These are phyloP conservation scores for Cenchrus fungigraminus DNA, from an alignment of 176 grass and related monocot species.

Conservation along the genomic window DNA sequence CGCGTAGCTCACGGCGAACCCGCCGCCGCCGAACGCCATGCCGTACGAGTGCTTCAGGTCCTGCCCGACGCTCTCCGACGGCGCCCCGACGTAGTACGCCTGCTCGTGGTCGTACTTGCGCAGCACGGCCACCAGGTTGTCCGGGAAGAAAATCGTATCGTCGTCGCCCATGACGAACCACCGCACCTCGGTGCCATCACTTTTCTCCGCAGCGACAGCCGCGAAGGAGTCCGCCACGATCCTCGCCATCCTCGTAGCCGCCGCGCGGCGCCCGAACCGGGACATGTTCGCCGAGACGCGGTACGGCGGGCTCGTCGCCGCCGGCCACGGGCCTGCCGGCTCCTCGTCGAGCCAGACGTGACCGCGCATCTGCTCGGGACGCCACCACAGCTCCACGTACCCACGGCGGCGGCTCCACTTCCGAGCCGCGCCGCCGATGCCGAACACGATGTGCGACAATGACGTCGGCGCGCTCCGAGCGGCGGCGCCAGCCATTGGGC, in stretches of 20 bases:
- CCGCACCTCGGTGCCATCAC: conserved; percentile 25
- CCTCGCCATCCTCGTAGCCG: conserved; percentile 78
- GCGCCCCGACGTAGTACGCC: conserved; percentile 86
- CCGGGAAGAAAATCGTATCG: conserved; percentile 95
- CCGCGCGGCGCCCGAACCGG: conserved; percentile 64
- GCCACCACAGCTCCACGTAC: conserved; percentile 91
- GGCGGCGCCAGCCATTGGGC: background rate
- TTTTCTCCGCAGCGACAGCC: conserved; percentile 36
- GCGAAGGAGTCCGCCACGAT: conserved; percentile 73
- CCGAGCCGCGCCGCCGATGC: conserved; percentile 66
- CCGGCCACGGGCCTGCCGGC: conserved; percentile 53
- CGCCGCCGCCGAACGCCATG: conserved; percentile 96
- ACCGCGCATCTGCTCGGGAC: conserved; percentile 51
- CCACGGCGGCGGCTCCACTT: conserved; percentile 65
- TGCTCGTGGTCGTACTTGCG: conserved; percentile 88
- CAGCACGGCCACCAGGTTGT: conserved; percentile 80
- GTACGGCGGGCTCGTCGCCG: conserved; percentile 68
- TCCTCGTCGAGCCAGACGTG: conserved; percentile 88
- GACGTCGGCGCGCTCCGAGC: conserved; percentile 36
- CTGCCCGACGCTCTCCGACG: conserved; percentile 79
- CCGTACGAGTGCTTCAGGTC: conserved; percentile 53
- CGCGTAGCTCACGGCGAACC: conserved; percentile 92
- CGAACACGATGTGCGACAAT: conserved; percentile 82
- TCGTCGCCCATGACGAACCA: conserved; percentile 99
- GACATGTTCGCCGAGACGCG: conserved; percentile 71